A percentile compares a stretch with the other conserved stretches of the same genome.
phyloP scores from a whole-genome alignment of 1,284 basidiomycete genomes.

The Chondrostereum purpureum region DNA sequence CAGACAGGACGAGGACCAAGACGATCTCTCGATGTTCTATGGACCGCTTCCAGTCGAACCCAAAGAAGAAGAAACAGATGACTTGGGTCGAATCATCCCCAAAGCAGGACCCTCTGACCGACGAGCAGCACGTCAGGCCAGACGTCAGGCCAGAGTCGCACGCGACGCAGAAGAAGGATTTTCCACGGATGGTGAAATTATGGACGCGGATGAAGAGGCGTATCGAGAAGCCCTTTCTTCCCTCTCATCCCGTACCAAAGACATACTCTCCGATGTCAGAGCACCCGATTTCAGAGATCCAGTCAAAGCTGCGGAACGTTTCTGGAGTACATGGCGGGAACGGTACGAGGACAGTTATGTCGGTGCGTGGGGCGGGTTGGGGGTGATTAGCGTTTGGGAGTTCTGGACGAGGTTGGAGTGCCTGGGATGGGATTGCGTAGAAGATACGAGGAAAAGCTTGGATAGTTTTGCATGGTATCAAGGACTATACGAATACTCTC shows the following conservation, averaged over 20 bases:
- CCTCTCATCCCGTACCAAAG: conserved; percentile 45
- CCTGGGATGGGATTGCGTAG: conserved; percentile 82
- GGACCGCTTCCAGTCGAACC: conserved; percentile 39
- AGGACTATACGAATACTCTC: conserved; percentile 73
- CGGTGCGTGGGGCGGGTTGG: conserved; percentile 86
- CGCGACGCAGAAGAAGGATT: conserved; percentile 68
- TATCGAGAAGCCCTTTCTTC: conserved; percentile 60
- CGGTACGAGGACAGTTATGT: conserved; percentile 77
- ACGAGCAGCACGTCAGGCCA: conserved; percentile 49
- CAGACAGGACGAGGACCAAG: conserved; percentile 68
- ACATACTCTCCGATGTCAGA: conserved; percentile 77
- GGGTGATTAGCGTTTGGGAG: conserved; percentile 90
- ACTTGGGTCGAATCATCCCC: conserved; percentile 52
- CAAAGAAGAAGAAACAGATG: conserved; percentile 49
- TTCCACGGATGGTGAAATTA: conserved; percentile 77
- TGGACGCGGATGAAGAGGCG: conserved; percentile 60
- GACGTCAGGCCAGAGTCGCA: conserved; percentile 32
- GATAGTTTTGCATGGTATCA: conserved; percentile 84
- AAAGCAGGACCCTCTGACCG: conserved; percentile 45
- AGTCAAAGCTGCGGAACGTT: conserved; percentile 42
- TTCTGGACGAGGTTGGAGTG: conserved; percentile 90
- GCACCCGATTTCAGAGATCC: conserved; percentile 85
- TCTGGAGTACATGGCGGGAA: conserved; percentile 79
- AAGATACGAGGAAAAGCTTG: conserved; percentile 53
- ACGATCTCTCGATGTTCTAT: conserved; percentile 75